Evolutionary conservation across 2,329 filamentous ascomycete species (phyloP), one percentile per base, ranked within the genome.

Genomic region (Talaromyces sp.): DNA sequence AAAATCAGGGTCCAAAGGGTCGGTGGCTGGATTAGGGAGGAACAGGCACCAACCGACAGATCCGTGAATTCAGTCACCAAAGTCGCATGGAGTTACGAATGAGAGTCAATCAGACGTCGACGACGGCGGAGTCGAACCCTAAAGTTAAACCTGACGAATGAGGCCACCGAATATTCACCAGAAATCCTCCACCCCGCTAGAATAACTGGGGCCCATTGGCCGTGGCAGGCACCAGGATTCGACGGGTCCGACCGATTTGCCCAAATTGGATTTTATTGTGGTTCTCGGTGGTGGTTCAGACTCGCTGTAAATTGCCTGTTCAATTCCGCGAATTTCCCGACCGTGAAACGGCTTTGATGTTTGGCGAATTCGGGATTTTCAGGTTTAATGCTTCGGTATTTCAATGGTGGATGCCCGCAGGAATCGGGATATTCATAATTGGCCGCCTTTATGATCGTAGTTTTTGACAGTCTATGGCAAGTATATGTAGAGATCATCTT

Each of bases 81-180:
- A 44, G 41, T 4, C 16, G n/a, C 16, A 30, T n/a, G 29, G 10
- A 11, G 33, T 39, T 27, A 22, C 45, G 35, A 47, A 49, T 49
- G 46, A 40, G 36, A 49, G 37, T n/a, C n/a, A n/a, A n/a, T n/a
- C n/a, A n/a, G n/a, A n/a, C n/a, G 46, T 33, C 32, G 46, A 14
- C 27, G 10, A 41, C 20, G 10, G 13, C 22, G 43, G 42, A 41
- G 49, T 36, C 37, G 52, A 60, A 58, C 48, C 49, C 55, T 53
- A 54, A 57, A 52, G 17, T 46, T 42, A 55, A 57, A 59, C 56
- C 41, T 57, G 52, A 27, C 58, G 47, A 61, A 61, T 61, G 44
- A 52, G 39, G 19, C 39, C 7, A 1, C 4, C 1, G 4, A 14
- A 27, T 19, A 22, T 39, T 42, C 36, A 43, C 37, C 6, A 10